Evolutionary conservation across 2,329 filamentous ascomycete species (phyloP).

Genomic region (Aureobasidium vineae): DNA sequence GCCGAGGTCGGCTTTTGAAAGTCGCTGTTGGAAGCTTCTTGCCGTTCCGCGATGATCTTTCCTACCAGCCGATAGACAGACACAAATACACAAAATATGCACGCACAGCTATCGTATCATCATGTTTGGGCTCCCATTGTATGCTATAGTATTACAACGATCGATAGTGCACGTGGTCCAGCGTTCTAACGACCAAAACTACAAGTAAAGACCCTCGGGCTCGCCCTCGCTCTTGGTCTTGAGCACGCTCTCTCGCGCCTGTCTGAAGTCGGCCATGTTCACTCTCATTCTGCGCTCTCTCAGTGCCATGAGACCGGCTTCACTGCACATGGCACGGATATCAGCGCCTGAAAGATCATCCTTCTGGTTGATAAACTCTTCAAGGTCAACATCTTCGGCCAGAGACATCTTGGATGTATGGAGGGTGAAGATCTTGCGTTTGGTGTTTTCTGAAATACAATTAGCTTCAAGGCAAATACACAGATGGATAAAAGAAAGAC

Average conservation of each 20-base stretch:
- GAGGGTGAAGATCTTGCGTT: slow-evolving; percentile 96
- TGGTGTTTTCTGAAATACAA: slow-evolving; percentile 71
- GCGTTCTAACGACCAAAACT: slow-evolving; percentile 51
- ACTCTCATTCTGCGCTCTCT: slow-evolving; percentile 96
- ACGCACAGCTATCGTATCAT: background rate
- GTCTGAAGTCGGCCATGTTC: slow-evolving; percentile 96
- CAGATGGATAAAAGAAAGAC: slow-evolving; percentile 31
- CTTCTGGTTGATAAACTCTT: slow-evolving; percentile 98
- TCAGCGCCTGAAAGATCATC: slow-evolving; percentile 96
- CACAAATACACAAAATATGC: slow-evolving; percentile 4
- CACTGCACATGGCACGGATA: slow-evolving; percentile 98
- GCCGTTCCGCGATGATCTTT: slow-evolving; percentile 13
- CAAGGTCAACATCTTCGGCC: slow-evolving; percentile 93
- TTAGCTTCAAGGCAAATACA: slow-evolving; percentile 41
- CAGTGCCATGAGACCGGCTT: slow-evolving; percentile 90
- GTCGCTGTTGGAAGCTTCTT: slow-evolving; percentile 4
- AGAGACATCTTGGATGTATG: slow-evolving; percentile 99
- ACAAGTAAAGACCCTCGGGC: slow-evolving; percentile 98
- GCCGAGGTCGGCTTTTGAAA: slow-evolving; percentile 20
- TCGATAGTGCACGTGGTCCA: slow-evolving; percentile 45
- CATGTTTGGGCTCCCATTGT: slow-evolving; percentile 14
- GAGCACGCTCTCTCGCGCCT: slow-evolving; percentile 88
- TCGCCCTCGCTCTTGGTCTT: slow-evolving; percentile 99
- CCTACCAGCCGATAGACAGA: background rate
- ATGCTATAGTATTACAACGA: slow-evolving; percentile 26